Evolutionary conservation across 2,329 filamentous ascomycete species (phyloP).

Genomic region (Ophiostoma triangulosporum): DNA sequence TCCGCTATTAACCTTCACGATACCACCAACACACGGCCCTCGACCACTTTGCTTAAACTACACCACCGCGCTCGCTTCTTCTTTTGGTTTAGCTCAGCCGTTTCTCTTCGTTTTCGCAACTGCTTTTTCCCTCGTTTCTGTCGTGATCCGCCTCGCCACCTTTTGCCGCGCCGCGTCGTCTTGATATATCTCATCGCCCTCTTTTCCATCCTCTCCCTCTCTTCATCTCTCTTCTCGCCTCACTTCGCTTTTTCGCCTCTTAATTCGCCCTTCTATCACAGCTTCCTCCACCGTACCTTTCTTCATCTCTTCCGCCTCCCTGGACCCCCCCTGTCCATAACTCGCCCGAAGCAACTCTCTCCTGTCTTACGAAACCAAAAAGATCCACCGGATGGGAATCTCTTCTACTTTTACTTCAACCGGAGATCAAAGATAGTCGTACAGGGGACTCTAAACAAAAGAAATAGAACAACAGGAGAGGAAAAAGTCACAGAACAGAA

Average conservation of each 20-base stretch:
- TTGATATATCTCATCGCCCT: not conserved
- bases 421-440: not conserved
- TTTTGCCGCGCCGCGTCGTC: too few relatives aligned
- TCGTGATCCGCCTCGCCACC: not conserved
- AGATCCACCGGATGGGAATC: not conserved
- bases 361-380: conserved; percentile 8
- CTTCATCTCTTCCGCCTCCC: not conserved
- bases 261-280: not conserved
- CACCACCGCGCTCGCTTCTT: not conserved
- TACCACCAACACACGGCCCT: not conserved
- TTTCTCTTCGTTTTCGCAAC: not conserved
- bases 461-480: not conserved
- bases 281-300: not conserved
- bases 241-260: not conserved
- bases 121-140: not conserved
- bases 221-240: not conserved
- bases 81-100: not conserved
- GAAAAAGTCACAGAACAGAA: not conserved
- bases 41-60: not conserved
- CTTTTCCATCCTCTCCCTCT: not conserved
- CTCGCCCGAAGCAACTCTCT: conserved; percentile 2
- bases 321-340: not conserved
- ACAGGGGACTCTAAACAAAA: not conserved
- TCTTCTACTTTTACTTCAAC: too few relatives aligned
- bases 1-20: not conserved